Conservation (phyloP, 2,329 filamentous ascomycete genomes). For the Pseudonectria foliicola region DNA sequence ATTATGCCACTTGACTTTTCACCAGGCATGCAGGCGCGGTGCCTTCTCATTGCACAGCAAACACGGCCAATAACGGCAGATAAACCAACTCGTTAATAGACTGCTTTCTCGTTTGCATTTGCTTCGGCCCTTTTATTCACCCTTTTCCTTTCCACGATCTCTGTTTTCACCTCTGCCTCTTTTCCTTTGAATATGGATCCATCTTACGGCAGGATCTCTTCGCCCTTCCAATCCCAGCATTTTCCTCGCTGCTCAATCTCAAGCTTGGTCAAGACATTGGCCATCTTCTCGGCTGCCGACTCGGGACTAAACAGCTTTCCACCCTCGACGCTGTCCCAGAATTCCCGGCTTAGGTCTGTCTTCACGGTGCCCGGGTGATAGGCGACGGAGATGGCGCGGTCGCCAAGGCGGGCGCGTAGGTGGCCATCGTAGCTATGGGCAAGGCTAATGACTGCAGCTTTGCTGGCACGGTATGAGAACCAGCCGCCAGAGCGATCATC, state of each 20-base stretch:
- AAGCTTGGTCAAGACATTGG: slow-evolving; percentile 49
- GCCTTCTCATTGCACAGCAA: no score
- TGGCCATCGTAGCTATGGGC: slow-evolving; percentile 66
- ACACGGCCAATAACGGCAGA: no score
- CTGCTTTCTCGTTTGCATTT: not conserved
- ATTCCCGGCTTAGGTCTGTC: slow-evolving; percentile 65
- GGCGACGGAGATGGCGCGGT: slow-evolving; percentile 58
- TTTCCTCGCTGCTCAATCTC: slow-evolving; percentile 47
- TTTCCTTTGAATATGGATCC: no score
- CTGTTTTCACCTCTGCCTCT: no score
- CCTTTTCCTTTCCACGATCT: not conserved
- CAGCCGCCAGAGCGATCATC: slow-evolving; percentile 72
- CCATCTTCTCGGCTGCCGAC: slow-evolving; percentile 57
- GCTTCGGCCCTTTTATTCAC: not conserved
- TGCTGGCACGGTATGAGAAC: slow-evolving; percentile 74
- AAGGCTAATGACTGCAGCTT: slow-evolving; percentile 65
- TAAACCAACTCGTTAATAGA: no score
- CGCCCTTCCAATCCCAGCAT: slow-evolving; percentile 64
- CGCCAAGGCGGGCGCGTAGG: slow-evolving; percentile 48
- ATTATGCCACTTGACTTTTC: no score
- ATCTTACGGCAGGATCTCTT: slow-evolving; percentile 51
- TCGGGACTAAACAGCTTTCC: slow-evolving; percentile 59
- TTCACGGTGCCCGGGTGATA: slow-evolving; percentile 78
- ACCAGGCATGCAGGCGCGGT: no score
- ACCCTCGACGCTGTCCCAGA: slow-evolving; percentile 58